Percentiles rank a stretch among this genome's conserved stretches.
Conservation (phyloP, 1,284 basidiomycete genomes). For the Moesziomyces sp. region DNA sequence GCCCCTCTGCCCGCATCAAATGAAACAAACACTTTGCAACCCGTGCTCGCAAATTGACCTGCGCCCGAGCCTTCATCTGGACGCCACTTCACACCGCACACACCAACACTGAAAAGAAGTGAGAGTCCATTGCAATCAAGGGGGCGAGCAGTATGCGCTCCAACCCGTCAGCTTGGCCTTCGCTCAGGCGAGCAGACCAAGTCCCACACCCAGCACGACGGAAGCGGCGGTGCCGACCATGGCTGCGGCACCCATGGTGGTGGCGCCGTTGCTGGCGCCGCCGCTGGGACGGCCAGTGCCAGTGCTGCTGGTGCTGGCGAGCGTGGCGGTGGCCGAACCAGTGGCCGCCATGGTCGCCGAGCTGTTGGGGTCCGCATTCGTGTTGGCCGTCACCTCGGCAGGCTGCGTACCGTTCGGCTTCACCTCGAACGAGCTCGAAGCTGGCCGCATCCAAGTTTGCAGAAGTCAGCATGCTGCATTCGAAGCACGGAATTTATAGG, state of each 20-base stretch:
- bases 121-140: too few species aligned
- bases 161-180: too few species aligned
- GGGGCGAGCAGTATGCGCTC: too few species aligned
- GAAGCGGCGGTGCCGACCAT: conserved; percentile 22
- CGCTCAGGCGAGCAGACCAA: conserved; percentile 21
- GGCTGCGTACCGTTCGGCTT: conserved; percentile 52
- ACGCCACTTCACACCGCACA: too few species aligned
- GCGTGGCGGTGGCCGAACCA: conserved; percentile 30
- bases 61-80: too few species aligned
- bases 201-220: conserved; percentile 25
- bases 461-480: too few species aligned
- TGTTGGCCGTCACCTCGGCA: conserved; percentile 46
- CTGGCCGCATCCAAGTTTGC: background rate
- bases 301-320: conserved; percentile 18
- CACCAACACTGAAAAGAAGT: too few species aligned
- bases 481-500: too few species aligned
- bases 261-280: conserved; percentile 17
- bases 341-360: conserved; percentile 34
- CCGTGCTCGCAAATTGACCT: background rate
- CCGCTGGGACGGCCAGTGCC: conserved; percentile 1
- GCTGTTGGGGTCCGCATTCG: conserved; percentile 40
- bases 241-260: conserved; percentile 4
- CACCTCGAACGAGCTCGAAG: conserved; percentile 38
- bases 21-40: conserved; percentile 9
- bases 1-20: background rate